Percentiles rank a stretch among this genome's conserved stretches.
Conservation (phyloP, 169 alveolate species). For the Cystoisospora suis region DNA sequence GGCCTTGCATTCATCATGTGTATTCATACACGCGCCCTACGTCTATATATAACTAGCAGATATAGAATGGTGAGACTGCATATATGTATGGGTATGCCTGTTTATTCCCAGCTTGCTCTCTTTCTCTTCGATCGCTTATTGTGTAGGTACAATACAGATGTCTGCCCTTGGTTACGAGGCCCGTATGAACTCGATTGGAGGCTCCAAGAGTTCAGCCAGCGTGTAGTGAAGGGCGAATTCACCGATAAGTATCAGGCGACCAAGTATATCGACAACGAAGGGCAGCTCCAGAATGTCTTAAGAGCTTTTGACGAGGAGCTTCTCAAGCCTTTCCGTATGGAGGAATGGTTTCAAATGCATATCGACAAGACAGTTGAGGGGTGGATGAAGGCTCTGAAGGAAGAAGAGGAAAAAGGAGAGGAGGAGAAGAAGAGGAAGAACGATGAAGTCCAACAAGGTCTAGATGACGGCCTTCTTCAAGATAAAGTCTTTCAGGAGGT, state of each 20-base stretch:
- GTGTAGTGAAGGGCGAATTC: slow-evolving; percentile 72
- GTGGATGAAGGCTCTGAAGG: neutral
- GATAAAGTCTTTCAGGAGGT: neutral
- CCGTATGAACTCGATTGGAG: slow-evolving; percentile 86
- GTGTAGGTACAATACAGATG: slow-evolving; percentile 70
- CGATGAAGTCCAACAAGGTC: neutral
- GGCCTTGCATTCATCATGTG: too few relatives aligned
- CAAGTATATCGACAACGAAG: slow-evolving; percentile 79
- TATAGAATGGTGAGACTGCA: too few relatives aligned
- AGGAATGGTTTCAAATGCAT: slow-evolving; percentile 68
- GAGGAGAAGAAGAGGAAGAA: neutral
- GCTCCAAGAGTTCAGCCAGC: slow-evolving; percentile 79
- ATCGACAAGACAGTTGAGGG: slow-evolving; percentile 15
- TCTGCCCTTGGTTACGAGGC: slow-evolving; percentile 85
- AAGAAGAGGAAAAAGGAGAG: neutral
- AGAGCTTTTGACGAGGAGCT: slow-evolving; percentile 73
- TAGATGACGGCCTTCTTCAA: neutral
- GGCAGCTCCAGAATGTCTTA: slow-evolving; percentile 75
- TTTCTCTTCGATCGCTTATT: neutral
- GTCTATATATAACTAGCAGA: too few relatives aligned
- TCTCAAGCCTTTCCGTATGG: slow-evolving; percentile 67
- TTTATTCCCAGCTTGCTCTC: neutral
- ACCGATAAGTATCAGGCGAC: slow-evolving; percentile 54
- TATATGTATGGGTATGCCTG: neutral
- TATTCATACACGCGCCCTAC: neutral